phyloP scores from a whole-genome alignment of 306 rosid species.

The Cicer yamashitae region DNA sequence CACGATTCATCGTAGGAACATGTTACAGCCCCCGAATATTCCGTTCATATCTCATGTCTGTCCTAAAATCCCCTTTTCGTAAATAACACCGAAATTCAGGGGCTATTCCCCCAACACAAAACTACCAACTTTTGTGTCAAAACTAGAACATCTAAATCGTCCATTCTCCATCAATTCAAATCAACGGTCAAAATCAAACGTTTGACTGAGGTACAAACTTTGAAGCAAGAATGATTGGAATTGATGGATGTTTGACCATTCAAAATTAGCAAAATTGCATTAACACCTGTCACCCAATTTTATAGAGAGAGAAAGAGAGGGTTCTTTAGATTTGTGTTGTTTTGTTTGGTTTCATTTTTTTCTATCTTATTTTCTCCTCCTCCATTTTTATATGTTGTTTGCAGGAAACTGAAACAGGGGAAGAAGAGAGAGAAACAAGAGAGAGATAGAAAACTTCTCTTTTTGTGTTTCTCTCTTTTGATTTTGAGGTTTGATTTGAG shows the following conservation, averaged over 20 bases:
- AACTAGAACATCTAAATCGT: slow-evolving; percentile 40
- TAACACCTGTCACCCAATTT: slow-evolving; percentile 50
- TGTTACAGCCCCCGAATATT: slow-evolving; percentile 37
- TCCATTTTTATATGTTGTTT: slow-evolving; percentile 11
- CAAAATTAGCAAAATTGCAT: slow-evolving; percentile 34
- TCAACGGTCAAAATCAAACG: slow-evolving; percentile 10
- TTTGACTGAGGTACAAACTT: slow-evolving; percentile 58
- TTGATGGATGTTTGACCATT: slow-evolving; percentile 55
- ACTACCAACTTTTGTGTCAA: slow-evolving; percentile 17
- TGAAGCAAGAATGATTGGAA: slow-evolving; percentile 56
- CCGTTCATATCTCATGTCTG: slow-evolving; percentile 26
- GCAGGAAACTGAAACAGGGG: slow-evolving; percentile 44
- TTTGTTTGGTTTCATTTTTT: not conserved
- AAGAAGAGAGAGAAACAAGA: slow-evolving; percentile 36
- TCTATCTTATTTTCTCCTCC: not conserved
- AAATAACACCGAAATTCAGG: not conserved
- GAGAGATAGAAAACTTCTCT: slow-evolving; percentile 45
- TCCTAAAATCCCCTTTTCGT: slow-evolving; percentile 7
- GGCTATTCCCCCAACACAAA: slow-evolving; percentile 2
- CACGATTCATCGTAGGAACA: slow-evolving; percentile 2
- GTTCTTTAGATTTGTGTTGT: slow-evolving; percentile 39
- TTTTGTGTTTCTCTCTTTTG: slow-evolving; percentile 45
- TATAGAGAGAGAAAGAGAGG: slow-evolving; percentile 20
- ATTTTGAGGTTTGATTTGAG: slow-evolving; percentile 28
- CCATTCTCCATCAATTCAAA: not conserved